These are phyloP conservation scores for Melampsora larici-populina DNA, from an alignment of 1,284 basidiomycete species.

Conservation along the genomic window DNA sequence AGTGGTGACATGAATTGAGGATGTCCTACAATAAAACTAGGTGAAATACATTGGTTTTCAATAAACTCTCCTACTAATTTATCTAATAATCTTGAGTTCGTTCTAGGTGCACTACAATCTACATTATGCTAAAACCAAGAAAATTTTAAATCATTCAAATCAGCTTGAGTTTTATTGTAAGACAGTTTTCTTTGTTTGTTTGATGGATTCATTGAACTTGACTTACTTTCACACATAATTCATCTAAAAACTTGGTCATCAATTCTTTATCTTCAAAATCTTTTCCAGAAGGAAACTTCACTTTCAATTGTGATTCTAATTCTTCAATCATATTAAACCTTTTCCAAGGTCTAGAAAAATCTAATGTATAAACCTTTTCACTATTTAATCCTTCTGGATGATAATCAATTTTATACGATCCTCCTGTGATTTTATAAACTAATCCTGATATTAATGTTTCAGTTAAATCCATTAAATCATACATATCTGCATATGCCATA, in stretches of 20 bases:
- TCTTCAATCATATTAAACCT: constrained; percentile 97
- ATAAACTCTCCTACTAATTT: constrained; percentile 93
- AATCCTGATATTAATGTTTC: constrained; percentile 86
- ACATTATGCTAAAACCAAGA: constrained; percentile 68
- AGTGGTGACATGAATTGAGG: constrained; percentile 99
- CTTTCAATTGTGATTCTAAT: constrained; percentile 85
- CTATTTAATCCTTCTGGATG: constrained; percentile 65
- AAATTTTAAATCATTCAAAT: neutral
- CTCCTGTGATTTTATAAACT: constrained; percentile 80
- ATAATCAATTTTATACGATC: constrained; percentile 73
- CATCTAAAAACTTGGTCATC: constrained; percentile 81
- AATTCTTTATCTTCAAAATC: constrained; percentile 76
- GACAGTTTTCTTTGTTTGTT: neutral
- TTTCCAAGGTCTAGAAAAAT: constrained; percentile 98
- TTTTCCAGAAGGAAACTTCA: constrained; percentile 90
- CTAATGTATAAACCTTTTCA: constrained; percentile 68
- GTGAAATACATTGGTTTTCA: constrained; percentile 92
- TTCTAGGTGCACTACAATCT: constrained; percentile 93
- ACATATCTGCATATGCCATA: constrained; percentile 99
- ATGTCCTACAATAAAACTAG: constrained; percentile 93
- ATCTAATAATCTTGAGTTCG: constrained; percentile 91
- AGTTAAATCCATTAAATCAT: constrained; percentile 97
- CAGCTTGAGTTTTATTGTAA: neutral
- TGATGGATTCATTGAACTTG: neutral
- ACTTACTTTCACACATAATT: constrained; percentile 67